Base-by-base conservation (phyloP, 441 rosid species). In the Metrosideros polymorpha region DNA sequence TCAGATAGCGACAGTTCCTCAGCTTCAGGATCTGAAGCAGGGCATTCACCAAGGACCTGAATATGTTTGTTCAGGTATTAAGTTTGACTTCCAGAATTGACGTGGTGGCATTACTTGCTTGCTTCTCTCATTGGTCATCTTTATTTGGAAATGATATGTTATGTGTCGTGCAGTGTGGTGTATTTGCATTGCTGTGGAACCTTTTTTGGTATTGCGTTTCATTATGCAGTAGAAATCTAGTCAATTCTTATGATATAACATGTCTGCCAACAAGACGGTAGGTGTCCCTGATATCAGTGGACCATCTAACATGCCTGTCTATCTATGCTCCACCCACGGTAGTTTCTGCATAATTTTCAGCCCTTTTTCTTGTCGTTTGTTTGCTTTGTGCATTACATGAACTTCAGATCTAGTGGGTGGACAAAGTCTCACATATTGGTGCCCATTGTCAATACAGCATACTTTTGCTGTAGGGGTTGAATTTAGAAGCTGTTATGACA, bases 1-100 rank as follows among this genome's bases (percentile, higher is more conserved):
- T 95, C 99, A 66, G 99, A 96, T 92, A 96, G 97, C 82, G 99
- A 96, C 82, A 95, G 97, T 90, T 95, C 99, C 86, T 98, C 99
- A 15, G 94, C 96, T 53, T 95, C 99, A 88, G 99, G 95, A 87
- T 96, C 98, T 89, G 99, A 96, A 88, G 91, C 89, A 24, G 95
- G 92, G 82, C 93, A 89, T 89, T 95, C 91, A 88, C 89, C 88
- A 84, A 86, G 91, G 87, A 89, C 90, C 79, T 86, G 83, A 87
- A 83, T 89, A 84, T 86, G 82, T 82, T 90, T 76, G 79, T 84
- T 85, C 83, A 92, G 94, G 94, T 92, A 91, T 47, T n/a, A 59
- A 49, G 24, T 82, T 66, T 63, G 76, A 35, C n/a, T 61, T 61
- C 45, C 76, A 61, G 53, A 59, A 49, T 61, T 39, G 85, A 24